Evolutionary conservation across 2,329 filamentous ascomycete species (phyloP), one percentile per base, ranked within the genome.

Genomic region (Calonectria hawksworthii): DNA sequence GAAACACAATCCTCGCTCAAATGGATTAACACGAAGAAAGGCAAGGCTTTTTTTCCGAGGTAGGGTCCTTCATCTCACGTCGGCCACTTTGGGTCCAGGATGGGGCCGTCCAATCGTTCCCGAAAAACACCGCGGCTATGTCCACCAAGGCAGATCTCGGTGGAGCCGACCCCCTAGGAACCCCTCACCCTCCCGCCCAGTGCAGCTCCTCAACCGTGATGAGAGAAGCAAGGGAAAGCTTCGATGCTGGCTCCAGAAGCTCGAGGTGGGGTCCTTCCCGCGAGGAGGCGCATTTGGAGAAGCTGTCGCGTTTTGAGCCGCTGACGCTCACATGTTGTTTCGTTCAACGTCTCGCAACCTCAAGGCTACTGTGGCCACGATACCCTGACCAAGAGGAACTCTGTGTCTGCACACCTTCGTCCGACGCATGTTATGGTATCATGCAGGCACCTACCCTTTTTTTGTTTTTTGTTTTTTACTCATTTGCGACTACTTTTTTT

Each of bases 231-330:
- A 74, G 72, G 70, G 61, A 81, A 81, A 70, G 78, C 80, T 81
- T 81, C 80, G 79, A 81, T 81, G 77, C 71, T 77, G 72, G 78
- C 80, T 81, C 80, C 80, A 81, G 80, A 81, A 81, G 80, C 67
- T 78, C 79, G 63, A 72, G 73, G 80, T 81, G 80, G 80, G 80
- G 80, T 81, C 77, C 66, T 76, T 79, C 76, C 79, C 78, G 77
- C 75, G 80, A 81, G 75, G 78, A 81, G 80, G 77, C 76, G 71
- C 74, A 81, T 73, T 80, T 81, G 80, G 79, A 80, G 80, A 80
- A 80, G 67, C 71, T 70, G 69, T 77, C 66, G 54, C 68, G 47
- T 47, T 77, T 79, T 79, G 75, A 80, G 78, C 78, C 78, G 78
- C 78, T 75, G 75, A 81, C 77, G 75, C 75, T 81, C 70, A 68